Percentiles rank a stretch among this genome's conserved stretches.
Conservation (phyloP, 768 basidiomycete species). For the Polyporus arcularius region DNA sequence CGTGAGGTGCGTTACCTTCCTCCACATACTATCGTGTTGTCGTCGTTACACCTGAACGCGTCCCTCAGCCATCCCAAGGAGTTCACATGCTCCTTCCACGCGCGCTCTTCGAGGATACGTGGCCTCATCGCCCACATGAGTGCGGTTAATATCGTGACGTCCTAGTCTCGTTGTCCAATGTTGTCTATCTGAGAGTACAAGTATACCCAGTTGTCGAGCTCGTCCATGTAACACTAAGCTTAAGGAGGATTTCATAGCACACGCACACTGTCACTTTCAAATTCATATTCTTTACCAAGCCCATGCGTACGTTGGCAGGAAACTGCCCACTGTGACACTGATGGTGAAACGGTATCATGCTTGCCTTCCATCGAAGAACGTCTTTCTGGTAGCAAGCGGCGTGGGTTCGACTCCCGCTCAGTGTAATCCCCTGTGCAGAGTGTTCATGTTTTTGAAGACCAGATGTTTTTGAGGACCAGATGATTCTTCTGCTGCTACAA, state of each 20-base stretch:
- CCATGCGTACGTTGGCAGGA: no score
- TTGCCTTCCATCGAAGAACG: slow-evolving; percentile 18
- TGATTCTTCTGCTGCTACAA: no score
- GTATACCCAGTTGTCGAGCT: not conserved
- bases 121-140: slow-evolving; percentile 11
- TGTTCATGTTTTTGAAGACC: no score
- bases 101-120: not conserved
- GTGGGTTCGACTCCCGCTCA: slow-evolving; percentile 26
- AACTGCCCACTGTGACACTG: slow-evolving; percentile 7
- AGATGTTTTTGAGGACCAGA: no score
- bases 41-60: not conserved
- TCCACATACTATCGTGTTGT: not conserved
- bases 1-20: slow-evolving; percentile 2
- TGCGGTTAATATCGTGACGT: not conserved
- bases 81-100: slow-evolving; percentile 10
- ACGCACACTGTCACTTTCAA: no score
- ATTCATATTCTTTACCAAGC: no score
- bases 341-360: slow-evolving; percentile 28
- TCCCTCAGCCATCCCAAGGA: slow-evolving; percentile 7
- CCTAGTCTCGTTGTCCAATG: not conserved
- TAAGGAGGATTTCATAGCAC: no score
- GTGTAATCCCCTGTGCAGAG: slow-evolving; percentile 3
- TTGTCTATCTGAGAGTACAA: not conserved
- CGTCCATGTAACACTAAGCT: no score
- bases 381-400: slow-evolving; percentile 18